Base-by-base conservation (phyloP, 192 early-diverging fungal genomes). In the Entomortierella chlamydospora region DNA sequence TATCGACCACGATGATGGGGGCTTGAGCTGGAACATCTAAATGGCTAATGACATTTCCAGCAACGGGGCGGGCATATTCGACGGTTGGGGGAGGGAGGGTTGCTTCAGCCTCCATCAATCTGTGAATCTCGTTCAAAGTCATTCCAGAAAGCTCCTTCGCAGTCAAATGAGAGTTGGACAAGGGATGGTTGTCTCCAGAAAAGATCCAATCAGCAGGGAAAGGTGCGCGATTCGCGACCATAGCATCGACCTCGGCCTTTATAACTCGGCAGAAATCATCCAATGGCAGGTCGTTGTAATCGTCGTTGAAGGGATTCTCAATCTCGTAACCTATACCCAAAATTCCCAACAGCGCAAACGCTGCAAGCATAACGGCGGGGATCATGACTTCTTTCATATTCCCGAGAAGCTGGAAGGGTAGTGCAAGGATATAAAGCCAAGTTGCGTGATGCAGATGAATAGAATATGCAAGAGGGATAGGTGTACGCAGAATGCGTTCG, bases 261-360 rank as follows among this genome's bases (percentile, higher is more conserved):
- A 66, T 68, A 51, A 64, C 80, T 57, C 87, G 73, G 67, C 86
- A 89, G 64, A 88, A 89, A 54, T 83, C 73, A 53, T 88, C 87
- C 51, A 90, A 73, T 6, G 85, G 84, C 74, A 91, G 62, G 61
- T 94, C 95, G 72, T 96, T 94, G 28, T 83, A 83, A 57, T 95
- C 93, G 68, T 88, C 86, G 37, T 93, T 93, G 76, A 97, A 97
- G 12, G 96, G 96, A 73, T 97, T 96, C 84, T 98, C 96, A 59
- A 98, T 96, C 83, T 96, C 93, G 20, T 86, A 86, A 30, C 93
- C 95, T 61, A 97, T 96, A 12, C 83, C 82, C 57, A 95, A 90
- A 57, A 98, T 93, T 70, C 97, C 97, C 22, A 96, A 80, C 70
- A 96, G 83, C 57, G 87, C 89, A 62, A 95, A 94, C 1, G 91